These are phyloP conservation scores for Odontarrhena argentea DNA, from an alignment of 345 rosid genomes.

Conservation along the genomic window DNA sequence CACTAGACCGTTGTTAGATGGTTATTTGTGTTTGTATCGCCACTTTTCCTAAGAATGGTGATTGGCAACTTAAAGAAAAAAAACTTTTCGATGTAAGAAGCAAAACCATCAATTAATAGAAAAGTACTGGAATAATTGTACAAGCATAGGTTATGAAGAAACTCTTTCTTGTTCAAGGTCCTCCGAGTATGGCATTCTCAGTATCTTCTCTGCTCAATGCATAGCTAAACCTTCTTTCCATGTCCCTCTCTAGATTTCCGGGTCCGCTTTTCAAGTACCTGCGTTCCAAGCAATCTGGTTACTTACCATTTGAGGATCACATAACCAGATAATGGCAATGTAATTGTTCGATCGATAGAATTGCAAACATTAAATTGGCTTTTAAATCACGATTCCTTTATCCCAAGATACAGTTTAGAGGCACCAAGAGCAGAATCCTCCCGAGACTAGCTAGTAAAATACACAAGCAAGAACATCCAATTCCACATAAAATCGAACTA, in stretches of 20 bases:
- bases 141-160: conserved; percentile 16
- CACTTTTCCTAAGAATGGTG: neutral
- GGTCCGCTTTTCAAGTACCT: conserved; percentile 96
- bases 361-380: neutral
- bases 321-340: neutral
- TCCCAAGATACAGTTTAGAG: neutral
- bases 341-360: neutral
- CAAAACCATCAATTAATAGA: conserved; percentile 11
- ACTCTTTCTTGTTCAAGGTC: conserved; percentile 54
- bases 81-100: neutral
- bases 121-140: neutral
- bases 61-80: neutral
- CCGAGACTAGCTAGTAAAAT: neutral
- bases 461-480: neutral
- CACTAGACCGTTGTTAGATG: no score
- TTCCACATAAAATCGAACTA: neutral
- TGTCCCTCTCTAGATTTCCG: conserved; percentile 82
- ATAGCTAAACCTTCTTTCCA: conserved; percentile 94
- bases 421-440: neutral
- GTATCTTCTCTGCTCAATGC: conserved; percentile 93
- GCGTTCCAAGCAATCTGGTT: conserved; percentile 1
- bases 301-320: neutral
- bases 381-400: neutral
- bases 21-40: no score
- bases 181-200: conserved; percentile 91